phyloP scores from a whole-genome alignment of 2,329 filamentous ascomycete species.

The Hypomyces rosellus region DNA sequence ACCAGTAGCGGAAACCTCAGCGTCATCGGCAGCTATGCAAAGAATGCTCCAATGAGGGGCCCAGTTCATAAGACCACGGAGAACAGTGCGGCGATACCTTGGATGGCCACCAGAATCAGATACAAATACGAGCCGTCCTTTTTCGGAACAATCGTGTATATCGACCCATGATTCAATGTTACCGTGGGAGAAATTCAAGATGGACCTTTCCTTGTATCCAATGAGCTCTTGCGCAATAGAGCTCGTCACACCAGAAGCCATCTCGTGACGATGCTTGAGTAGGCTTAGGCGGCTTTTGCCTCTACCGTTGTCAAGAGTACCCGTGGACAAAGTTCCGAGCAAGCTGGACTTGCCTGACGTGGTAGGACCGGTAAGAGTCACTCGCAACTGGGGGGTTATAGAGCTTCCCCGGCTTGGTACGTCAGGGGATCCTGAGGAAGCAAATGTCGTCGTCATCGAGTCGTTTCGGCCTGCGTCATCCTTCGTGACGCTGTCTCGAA shows the following conservation, averaged over 20 bases:
- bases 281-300: conserved; percentile 85
- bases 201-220: conserved; percentile 59
- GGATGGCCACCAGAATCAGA: conserved; percentile 90
- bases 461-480: not conserved
- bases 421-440: conserved; percentile 12
- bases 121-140: conserved; percentile 75
- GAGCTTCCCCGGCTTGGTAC: conserved; percentile 41
- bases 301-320: conserved; percentile 82
- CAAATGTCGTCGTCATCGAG: not conserved
- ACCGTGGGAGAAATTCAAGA: conserved; percentile 79
- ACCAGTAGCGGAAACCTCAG: conserved; percentile 34
- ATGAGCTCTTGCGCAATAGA: conserved; percentile 92
- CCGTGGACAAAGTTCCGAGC: conserved; percentile 80
- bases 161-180: conserved; percentile 93
- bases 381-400: conserved; percentile 66
- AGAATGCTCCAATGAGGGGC: conserved; percentile 89
- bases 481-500: conserved; percentile 14
- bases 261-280: conserved; percentile 88
- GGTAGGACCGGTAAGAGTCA: conserved; percentile 84
- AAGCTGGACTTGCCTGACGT: conserved; percentile 90
- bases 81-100: conserved; percentile 79
- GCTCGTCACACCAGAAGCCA: conserved; percentile 85
- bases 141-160: conserved; percentile 72
- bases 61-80: conserved; percentile 91
- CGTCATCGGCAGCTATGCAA: conserved; percentile 76